Base-by-base conservation (phyloP, 2,329 filamentous ascomycete species). In the Elsinoe batatas region DNA sequence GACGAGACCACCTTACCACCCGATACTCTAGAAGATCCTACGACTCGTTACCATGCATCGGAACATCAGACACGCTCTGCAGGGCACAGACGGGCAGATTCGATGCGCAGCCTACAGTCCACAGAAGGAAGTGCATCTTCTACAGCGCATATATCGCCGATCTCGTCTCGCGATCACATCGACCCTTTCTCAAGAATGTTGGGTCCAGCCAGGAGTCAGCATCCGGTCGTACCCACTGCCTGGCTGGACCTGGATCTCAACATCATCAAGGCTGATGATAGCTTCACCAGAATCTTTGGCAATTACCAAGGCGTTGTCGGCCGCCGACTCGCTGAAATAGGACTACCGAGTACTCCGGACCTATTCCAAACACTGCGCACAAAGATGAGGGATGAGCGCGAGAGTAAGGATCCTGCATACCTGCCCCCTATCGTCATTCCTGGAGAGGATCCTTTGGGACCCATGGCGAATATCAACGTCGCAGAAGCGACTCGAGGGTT, bases 401-500 rank as follows among this genome's bases (percentile, higher is more conserved):
- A 75, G 38, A 65, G 68, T 30, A 69, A 72, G 36, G 75, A 78
- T 56, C 75, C 76, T 12, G 64, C 74, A 26, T 77, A 75, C 59
- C 72, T 78, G 64, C 71, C 76, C 20, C 74, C 76, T 4, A 78
- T 78, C 20, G 58, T 67, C n/a, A 71, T 70, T 13, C 67, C 68
- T 10, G 63, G 72, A 3, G 68, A 74, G 37, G 72, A 76, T 60
- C 70, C 72, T 10, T 63, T 76, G 46, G 66, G 70, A 13, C 64
- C 65, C 20, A 64, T 76, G 7, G 61, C 63, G 2, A 71, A 75
- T 40, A 64, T 64, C 3, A 73, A 77, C 54, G 67, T 74, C 12
- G 74, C 75, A 17, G 66, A 67, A 38, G 67, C 73, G 42, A 74
- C 71, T 33, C 69, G 71, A 20, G 72, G 71, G 22, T 76, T 69